Percentiles rank a stretch among this genome's conserved stretches.
These are phyloP conservation scores for Sabuloglossum arenarium DNA, from an alignment of 495 filamentous ascomycete genomes.

Conservation along the genomic window DNA sequence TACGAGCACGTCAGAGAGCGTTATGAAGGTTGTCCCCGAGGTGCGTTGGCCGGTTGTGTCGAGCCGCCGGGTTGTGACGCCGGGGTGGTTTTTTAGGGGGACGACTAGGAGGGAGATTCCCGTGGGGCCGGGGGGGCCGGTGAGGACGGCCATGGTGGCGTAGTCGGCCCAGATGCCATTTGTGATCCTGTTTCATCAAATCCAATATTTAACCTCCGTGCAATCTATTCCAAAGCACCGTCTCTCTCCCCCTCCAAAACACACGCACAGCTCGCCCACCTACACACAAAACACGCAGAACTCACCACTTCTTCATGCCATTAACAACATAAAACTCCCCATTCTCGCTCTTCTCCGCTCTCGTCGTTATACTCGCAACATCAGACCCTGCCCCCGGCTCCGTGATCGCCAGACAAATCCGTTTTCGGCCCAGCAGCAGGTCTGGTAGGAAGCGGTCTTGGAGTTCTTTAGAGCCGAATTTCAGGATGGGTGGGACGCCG, in stretches of 20 bases:
- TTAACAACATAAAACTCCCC: conserved; percentile 52
- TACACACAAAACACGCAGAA: no score
- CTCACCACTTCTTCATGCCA: conserved; percentile 57
- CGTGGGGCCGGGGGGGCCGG: conserved; percentile 35
- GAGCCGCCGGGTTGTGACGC: conserved; percentile 44
- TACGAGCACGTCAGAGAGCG: conserved; percentile 52
- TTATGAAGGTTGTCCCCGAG: conserved; percentile 54
- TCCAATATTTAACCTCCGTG: no score
- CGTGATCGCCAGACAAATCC: conserved; percentile 58
- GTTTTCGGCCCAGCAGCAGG: conserved; percentile 40
- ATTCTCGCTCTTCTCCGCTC: conserved; percentile 37
- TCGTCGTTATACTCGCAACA: conserved; percentile 48
- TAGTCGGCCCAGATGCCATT: conserved; percentile 62
- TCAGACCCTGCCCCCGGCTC: conserved; percentile 54
- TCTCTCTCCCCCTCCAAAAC: no score
- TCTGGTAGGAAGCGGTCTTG: conserved; percentile 45
- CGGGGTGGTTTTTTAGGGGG: conserved; percentile 37
- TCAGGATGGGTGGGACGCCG: conserved; percentile 46
- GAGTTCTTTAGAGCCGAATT: conserved; percentile 37
- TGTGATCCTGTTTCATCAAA: conserved; percentile 48
- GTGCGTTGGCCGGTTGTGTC: conserved; percentile 37
- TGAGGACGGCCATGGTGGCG: conserved; percentile 54
- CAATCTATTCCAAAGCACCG: no score
- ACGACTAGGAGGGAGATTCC: conserved; percentile 48
- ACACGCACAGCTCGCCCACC: no score